Conservation (phyloP, 2,329 filamentous ascomycete species). For the Aspergillus sojae region DNA sequence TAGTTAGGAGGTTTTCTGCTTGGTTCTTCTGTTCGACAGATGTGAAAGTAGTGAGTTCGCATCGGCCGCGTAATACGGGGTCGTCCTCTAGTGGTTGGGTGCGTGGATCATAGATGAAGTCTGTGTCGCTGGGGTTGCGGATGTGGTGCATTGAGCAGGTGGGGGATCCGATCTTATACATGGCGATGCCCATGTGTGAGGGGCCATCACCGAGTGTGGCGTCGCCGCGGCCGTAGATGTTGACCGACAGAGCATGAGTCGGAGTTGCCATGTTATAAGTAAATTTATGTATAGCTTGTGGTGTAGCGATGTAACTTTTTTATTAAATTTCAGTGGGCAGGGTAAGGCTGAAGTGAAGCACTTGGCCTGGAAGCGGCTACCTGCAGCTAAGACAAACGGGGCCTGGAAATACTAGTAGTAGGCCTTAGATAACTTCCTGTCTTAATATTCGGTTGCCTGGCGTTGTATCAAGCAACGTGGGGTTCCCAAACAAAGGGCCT, state of each 20-base stretch:
- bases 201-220: constrained; percentile 22
- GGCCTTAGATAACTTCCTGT: too few species aligned
- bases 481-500: not conserved
- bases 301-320: too few species aligned
- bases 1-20: constrained; percentile 4
- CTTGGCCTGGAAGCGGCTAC: not conserved
- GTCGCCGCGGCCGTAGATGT: constrained; percentile 27
- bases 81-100: constrained; percentile 21
- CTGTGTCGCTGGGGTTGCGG: constrained; percentile 20
- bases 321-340: too few species aligned
- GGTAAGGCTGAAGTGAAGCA: not conserved
- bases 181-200: constrained; percentile 23
- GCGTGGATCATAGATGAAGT: constrained; percentile 25
- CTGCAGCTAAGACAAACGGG: not conserved
- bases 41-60: constrained; percentile 19
- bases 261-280: too few species aligned
- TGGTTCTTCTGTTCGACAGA: constrained; percentile 9
- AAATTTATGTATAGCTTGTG: too few species aligned
- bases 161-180: constrained; percentile 21
- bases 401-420: too few species aligned
- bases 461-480: not conserved
- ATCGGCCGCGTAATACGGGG: constrained; percentile 23
- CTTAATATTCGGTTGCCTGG: not conserved
- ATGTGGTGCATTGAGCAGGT: constrained; percentile 28
- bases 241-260: constrained; percentile 9